Percentiles rank a stretch among this genome's conserved stretches.
phyloP scores from a whole-genome alignment of 2,329 filamentous ascomycete genomes.

The Cladosporium sp. region DNA sequence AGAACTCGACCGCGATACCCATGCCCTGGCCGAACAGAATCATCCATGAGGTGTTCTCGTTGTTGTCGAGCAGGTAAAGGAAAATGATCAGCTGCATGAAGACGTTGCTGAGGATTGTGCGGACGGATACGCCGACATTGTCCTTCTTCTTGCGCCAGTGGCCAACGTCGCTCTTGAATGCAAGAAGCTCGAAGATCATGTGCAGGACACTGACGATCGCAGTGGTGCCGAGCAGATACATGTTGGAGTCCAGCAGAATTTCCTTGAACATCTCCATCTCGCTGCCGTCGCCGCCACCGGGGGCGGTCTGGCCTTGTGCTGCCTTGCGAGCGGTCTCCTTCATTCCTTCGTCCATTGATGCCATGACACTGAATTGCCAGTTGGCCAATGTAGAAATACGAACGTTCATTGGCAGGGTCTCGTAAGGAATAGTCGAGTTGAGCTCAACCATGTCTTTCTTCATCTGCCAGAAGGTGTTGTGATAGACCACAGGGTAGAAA shows the following conservation, averaged over 20 bases:
- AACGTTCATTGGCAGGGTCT: slow-evolving; percentile 74
- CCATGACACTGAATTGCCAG: slow-evolving; percentile 87
- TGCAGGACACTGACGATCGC: slow-evolving; percentile 81
- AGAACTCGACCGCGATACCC: slow-evolving; percentile 72
- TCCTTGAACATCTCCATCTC: slow-evolving; percentile 98
- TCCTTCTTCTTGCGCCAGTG: slow-evolving; percentile 99
- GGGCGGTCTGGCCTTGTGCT: slow-evolving; percentile 65
- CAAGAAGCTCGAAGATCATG: slow-evolving; percentile 91
- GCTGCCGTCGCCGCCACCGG: slow-evolving; percentile 79
- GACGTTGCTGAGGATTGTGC: slow-evolving; percentile 92
- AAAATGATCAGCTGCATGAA: slow-evolving; percentile 97
- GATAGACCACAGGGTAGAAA: slow-evolving; percentile 87
- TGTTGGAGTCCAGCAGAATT: slow-evolving; percentile 88
- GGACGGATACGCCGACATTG: slow-evolving; percentile 91
- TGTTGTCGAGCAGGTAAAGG: slow-evolving; percentile 95
- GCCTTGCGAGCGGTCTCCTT: slow-evolving; percentile 78
- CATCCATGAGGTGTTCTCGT: slow-evolving; percentile 98
- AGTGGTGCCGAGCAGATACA: slow-evolving; percentile 81
- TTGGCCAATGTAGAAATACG: slow-evolving; percentile 73
- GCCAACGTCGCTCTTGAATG: slow-evolving; percentile 94
- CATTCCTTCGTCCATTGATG: slow-evolving; percentile 80
- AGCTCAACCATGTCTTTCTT: slow-evolving; percentile 84
- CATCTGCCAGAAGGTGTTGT: slow-evolving; percentile 98
- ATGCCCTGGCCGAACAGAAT: slow-evolving; percentile 90
- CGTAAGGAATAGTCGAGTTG: slow-evolving; percentile 89